A percentile compares a stretch with the other conserved stretches of the same genome.
These are phyloP conservation scores for Aquilaria sinensis DNA, from an alignment of 345 rosid species.

Conservation along the genomic window DNA sequence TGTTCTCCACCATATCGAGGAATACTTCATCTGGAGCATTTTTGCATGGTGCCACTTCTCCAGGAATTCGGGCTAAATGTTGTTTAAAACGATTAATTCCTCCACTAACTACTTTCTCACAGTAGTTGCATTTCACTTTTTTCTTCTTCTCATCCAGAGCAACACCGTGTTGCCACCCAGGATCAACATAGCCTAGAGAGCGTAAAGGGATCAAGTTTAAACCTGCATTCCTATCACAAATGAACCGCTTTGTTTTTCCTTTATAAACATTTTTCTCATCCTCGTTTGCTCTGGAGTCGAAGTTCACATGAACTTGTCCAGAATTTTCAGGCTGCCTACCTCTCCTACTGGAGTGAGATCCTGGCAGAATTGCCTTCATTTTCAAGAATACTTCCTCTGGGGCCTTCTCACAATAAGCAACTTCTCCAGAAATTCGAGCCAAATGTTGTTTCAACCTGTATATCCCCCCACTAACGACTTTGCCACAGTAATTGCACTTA, in stretches of 20 bases:
- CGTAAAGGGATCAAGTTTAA: slow-evolving; percentile 29
- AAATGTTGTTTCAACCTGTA: slow-evolving; percentile 34
- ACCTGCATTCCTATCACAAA: slow-evolving; percentile 16
- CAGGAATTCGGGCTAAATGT: slow-evolving; percentile 45
- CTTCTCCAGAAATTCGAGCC: slow-evolving; percentile 36
- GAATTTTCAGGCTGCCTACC: slow-evolving; percentile 20
- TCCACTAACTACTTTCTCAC: slow-evolving; percentile 45
- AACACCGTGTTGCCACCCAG: slow-evolving; percentile 47
- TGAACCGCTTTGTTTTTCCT: slow-evolving; percentile 24
- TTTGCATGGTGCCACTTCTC: slow-evolving; percentile 43
- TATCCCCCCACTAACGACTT: slow-evolving; percentile 33
- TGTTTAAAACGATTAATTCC: slow-evolving; percentile 49
- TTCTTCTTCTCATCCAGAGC: slow-evolving; percentile 44
- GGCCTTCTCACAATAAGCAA: slow-evolving; percentile 29
- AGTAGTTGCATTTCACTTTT: slow-evolving; percentile 43
- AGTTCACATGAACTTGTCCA: slow-evolving; percentile 21
- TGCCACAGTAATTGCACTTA: slow-evolving; percentile 35
- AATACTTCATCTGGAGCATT: slow-evolving; percentile 42
- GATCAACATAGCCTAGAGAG: slow-evolving; percentile 41
- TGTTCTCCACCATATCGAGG: slow-evolving; percentile 38
- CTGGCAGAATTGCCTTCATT: slow-evolving; percentile 37
- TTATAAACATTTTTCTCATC: slow-evolving; percentile 21
- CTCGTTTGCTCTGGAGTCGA: slow-evolving; percentile 16
- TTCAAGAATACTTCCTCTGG: slow-evolving; percentile 30
- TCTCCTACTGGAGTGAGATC: slow-evolving; percentile 27